These are phyloP conservation scores for Vitis hybrid DNA, from an alignment of 177 flowering plant species.

Conservation along the genomic window DNA sequence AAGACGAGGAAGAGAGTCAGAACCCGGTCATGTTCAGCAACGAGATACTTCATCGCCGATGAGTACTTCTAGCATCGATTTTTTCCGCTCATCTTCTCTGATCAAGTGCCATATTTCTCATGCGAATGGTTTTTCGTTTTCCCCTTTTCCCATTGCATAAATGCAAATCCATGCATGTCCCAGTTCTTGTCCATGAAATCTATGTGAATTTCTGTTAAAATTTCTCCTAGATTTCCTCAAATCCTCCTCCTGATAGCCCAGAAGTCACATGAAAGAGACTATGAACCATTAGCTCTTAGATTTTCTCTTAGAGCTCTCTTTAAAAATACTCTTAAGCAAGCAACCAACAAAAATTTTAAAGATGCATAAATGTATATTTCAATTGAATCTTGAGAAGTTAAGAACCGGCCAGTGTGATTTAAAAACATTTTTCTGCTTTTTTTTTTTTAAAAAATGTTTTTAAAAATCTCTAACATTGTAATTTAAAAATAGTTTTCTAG, in stretches of 20 bases:
- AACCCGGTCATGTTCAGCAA: constrained; percentile 38
- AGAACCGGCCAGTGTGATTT: no score
- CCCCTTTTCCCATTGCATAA: background rate
- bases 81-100: no score
- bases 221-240: background rate
- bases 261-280: background rate
- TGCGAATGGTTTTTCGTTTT: background rate
- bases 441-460: no score
- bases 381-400: no score
- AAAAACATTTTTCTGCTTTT: no score
- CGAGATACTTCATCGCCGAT: constrained; percentile 29
- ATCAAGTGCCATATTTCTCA: constrained; percentile 18
- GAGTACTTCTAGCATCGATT: constrained; percentile 4
- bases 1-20: constrained; percentile 61
- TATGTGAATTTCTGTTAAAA: background rate
- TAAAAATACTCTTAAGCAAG: no score
- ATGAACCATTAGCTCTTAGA: background rate
- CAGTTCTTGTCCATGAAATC: background rate
- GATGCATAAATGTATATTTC: no score
- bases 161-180: background rate
- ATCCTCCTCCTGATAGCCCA: background rate
- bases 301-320: no score
- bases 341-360: no score
- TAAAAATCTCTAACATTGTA: no score
- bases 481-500: no score